phyloP scores from a whole-genome alignment of 2,329 filamentous ascomycete genomes.

The Pseudogymnoascus sp. region DNA sequence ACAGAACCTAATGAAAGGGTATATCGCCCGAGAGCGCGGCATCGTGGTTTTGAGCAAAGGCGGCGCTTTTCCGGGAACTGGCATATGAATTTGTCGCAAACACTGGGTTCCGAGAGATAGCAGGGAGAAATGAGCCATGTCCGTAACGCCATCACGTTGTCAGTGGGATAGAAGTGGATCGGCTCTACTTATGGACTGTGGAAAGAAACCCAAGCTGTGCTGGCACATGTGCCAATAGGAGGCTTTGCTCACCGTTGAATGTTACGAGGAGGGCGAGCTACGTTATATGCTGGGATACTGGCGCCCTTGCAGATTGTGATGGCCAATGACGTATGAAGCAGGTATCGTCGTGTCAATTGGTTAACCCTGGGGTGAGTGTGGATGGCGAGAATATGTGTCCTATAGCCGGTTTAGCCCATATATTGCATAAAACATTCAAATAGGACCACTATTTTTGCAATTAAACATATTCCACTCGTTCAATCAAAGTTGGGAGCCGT shows the following conservation, averaged over 20 bases:
- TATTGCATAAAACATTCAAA: background rate
- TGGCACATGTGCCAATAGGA: background rate
- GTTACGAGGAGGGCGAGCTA: background rate
- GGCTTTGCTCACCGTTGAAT: background rate
- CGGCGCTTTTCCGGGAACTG: conserved; percentile 88
- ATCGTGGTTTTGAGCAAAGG: conserved; percentile 90
- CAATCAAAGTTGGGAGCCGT: no score
- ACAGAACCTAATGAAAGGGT: conserved; percentile 71
- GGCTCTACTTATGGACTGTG: background rate
- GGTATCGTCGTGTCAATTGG: background rate
- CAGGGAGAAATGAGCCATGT: background rate
- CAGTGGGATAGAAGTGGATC: background rate
- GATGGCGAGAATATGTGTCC: background rate
- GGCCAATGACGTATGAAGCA: background rate
- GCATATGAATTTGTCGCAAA: conserved; percentile 37
- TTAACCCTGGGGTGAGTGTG: background rate
- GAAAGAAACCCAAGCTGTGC: background rate
- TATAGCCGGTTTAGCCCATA: background rate
- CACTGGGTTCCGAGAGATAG: background rate
- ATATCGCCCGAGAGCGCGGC: conserved; percentile 83
- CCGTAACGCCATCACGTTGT: background rate
- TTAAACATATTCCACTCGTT: no score
- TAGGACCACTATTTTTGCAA: background rate
- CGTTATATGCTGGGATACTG: background rate
- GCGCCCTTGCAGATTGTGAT: background rate